Conservation (phyloP, 495 filamentous ascomycete genomes). For the Bryoglossum gracile region DNA sequence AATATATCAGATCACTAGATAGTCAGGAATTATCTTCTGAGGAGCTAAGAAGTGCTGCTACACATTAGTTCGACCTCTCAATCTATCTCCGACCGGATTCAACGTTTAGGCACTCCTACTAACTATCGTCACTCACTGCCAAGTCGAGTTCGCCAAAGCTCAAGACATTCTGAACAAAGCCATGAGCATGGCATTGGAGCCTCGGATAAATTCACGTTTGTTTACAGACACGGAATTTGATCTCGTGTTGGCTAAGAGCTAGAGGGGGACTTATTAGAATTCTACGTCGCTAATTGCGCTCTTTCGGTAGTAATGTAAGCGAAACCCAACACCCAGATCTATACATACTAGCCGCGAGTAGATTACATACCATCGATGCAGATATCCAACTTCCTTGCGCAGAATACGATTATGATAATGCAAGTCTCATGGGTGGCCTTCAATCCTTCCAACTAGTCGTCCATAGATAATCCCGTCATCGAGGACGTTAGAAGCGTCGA, state of each 20-base stretch:
- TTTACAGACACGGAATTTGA: slow-evolving; percentile 41
- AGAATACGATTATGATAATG: slow-evolving; percentile 49
- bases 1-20: slow-evolving; percentile 50
- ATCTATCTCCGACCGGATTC: slow-evolving; percentile 44
- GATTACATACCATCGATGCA: slow-evolving; percentile 32
- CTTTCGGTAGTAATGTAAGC: too few species aligned
- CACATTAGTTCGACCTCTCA: slow-evolving; percentile 33
- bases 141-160: slow-evolving; percentile 50
- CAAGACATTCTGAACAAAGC: slow-evolving; percentile 49
- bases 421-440: slow-evolving; percentile 22
- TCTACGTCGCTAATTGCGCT: too few species aligned
- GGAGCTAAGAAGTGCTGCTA: slow-evolving; percentile 35
- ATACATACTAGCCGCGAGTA: too few species aligned
- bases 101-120: slow-evolving; percentile 59
- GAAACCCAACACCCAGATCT: too few species aligned
- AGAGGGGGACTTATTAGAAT: slow-evolving; percentile 66
- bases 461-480: slow-evolving; percentile 44
- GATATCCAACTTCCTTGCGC: slow-evolving; percentile 58
- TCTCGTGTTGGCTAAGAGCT: slow-evolving; percentile 56
- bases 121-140: slow-evolving; percentile 58
- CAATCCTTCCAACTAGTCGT: slow-evolving; percentile 5
- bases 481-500: slow-evolving; percentile 49
- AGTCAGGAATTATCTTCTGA: slow-evolving; percentile 31
- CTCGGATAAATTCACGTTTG: slow-evolving; percentile 53
- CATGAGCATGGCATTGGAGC: slow-evolving; percentile 52